Evolutionary conservation across 305 asterid species (phyloP).

Genomic region (Fraxinus ornus): DNA sequence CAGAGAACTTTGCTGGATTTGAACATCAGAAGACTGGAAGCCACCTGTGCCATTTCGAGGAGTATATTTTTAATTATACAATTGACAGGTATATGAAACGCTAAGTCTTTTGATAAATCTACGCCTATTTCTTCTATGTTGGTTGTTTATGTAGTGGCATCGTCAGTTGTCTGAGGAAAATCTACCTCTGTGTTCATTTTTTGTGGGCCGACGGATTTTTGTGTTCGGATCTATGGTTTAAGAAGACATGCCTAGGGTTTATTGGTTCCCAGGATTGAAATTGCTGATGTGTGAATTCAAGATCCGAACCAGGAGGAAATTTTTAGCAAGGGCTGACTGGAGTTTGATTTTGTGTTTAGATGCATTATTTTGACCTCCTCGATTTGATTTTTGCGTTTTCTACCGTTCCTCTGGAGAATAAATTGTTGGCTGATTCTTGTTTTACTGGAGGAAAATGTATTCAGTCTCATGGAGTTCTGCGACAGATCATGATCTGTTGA

Average conservation of each 20-base stretch:
- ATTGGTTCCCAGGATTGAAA: slow-evolving; percentile 25
- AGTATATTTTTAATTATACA: not conserved
- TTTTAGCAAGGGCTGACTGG: slow-evolving; percentile 11
- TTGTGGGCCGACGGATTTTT: not conserved
- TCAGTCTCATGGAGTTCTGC: slow-evolving; percentile 23
- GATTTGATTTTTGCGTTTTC: slow-evolving; percentile 26
- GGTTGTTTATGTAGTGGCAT: slow-evolving; percentile 31
- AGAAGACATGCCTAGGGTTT: slow-evolving; percentile 27
- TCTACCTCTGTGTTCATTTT: not conserved
- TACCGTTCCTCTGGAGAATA: slow-evolving; percentile 14
- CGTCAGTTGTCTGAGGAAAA: slow-evolving; percentile 27
- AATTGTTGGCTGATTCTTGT: not conserved
- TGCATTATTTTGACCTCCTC: slow-evolving; percentile 19
- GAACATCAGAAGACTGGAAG: not conserved
- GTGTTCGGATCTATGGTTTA: slow-evolving; percentile 27
- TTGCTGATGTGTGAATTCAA: slow-evolving; percentile 18
- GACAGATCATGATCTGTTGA: slow-evolving; percentile 30
- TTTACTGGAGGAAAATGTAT: slow-evolving; percentile 14
- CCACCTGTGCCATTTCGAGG: slow-evolving; percentile 21
- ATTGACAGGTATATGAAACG: slow-evolving; percentile 44
- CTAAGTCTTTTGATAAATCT: slow-evolving; percentile 38
- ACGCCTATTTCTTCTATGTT: slow-evolving; percentile 36
- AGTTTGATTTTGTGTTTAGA: slow-evolving; percentile 21
- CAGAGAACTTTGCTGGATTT: not conserved
- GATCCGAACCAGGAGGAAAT: slow-evolving; percentile 32